These are phyloP conservation scores for Stenogyne calaminthoides DNA, from an alignment of 305 asterid genomes.

Conservation along the genomic window DNA sequence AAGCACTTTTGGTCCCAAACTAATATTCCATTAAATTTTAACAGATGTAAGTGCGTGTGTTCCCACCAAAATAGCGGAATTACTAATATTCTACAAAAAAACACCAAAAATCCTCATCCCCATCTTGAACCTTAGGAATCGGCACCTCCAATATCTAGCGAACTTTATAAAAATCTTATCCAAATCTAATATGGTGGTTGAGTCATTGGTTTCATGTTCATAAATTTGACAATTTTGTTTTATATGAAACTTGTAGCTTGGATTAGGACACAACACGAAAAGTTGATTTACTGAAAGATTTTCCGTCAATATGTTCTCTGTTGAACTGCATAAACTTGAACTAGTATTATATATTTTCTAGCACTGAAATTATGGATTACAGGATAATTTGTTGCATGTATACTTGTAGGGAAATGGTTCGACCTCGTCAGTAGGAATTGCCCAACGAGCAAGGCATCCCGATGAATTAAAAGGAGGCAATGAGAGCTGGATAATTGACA, in stretches of 20 bases:
- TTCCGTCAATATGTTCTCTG: conserved; percentile 12
- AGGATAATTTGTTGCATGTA: background rate
- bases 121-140: too few species aligned
- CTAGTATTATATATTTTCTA: conserved; percentile 12
- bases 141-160: too few species aligned
- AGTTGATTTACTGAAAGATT: conserved; percentile 18
- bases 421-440: conserved; percentile 71
- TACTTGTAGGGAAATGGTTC: conserved; percentile 67
- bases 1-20: too few species aligned
- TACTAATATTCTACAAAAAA: too few species aligned
- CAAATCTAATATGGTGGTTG: conserved; percentile 11
- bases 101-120: too few species aligned
- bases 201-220: conserved; percentile 17
- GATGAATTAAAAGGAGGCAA: conserved; percentile 83
- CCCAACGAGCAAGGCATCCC: conserved; percentile 98
- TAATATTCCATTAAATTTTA: too few species aligned
- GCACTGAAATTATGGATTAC: conserved; percentile 18
- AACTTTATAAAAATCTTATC: too few species aligned
- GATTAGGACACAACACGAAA: conserved; percentile 17
- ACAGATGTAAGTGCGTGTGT: too few species aligned
- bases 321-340: conserved; percentile 16
- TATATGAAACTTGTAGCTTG: conserved; percentile 25
- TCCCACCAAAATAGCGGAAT: too few species aligned
- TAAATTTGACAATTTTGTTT: conserved; percentile 15
- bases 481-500: conserved; percentile 83